These are phyloP conservation scores for Pestalotiopsis fici DNA, from an alignment of 2,329 filamentous ascomycete genomes.

Conservation along the genomic window DNA sequence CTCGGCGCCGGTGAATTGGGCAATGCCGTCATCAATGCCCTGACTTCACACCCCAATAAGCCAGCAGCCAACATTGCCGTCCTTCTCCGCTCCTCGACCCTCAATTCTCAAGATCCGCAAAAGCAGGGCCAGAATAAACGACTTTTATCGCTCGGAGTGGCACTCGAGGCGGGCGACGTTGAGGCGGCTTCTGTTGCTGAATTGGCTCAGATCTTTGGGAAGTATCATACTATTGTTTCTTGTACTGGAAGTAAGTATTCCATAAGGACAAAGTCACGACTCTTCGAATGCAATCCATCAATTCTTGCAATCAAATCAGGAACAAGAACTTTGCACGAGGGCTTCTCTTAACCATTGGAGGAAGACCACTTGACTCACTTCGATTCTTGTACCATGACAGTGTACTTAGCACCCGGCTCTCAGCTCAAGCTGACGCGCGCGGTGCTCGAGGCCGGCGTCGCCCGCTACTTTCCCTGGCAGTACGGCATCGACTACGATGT, in stretches of 20 bases:
- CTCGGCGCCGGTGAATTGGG: constrained; percentile 71
- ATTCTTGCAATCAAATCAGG: too few species aligned
- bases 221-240: constrained; percentile 57
- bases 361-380: not conserved
- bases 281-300: not conserved
- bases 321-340: too few species aligned
- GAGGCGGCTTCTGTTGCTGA: constrained; percentile 29
- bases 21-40: constrained; percentile 50
- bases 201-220: constrained; percentile 42
- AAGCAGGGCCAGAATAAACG: constrained; percentile 35
- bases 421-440: constrained; percentile 60
- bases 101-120: constrained; percentile 36
- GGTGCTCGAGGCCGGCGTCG: constrained; percentile 48
- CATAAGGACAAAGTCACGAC: not conserved
- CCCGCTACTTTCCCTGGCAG: constrained; percentile 70
- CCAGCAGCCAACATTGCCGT: constrained; percentile 43
- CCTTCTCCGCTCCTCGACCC: constrained; percentile 51
- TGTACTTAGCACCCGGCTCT: constrained; percentile 53
- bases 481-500: constrained; percentile 73
- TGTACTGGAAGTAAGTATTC: constrained; percentile 47
- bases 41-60: constrained; percentile 48
- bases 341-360: too few species aligned
- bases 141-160: constrained; percentile 38
- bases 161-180: constrained; percentile 45
- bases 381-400: constrained; percentile 26